These are phyloP conservation scores for Eustoma russellianum DNA, from an alignment of 257 asterid genomes.

Conservation along the genomic window DNA sequence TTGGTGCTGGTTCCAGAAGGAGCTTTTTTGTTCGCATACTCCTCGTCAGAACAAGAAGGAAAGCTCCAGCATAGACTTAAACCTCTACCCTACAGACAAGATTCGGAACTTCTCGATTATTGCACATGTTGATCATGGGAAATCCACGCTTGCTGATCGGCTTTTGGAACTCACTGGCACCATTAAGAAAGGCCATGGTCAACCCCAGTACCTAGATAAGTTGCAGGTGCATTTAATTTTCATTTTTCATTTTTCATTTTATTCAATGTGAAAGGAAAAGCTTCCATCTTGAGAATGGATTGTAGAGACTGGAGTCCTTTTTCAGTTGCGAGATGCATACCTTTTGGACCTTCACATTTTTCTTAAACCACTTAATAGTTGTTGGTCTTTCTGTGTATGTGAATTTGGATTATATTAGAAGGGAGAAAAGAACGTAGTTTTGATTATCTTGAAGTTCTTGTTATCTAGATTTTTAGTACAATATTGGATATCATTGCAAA, in stretches of 20 bases:
- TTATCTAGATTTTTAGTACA: too few relatives aligned
- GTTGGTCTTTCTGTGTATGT: too few relatives aligned
- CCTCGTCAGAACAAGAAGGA: slow-evolving; percentile 44
- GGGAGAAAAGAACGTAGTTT: too few relatives aligned
- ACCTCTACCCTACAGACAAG: slow-evolving; percentile 53
- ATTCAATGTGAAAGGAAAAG: too few relatives aligned
- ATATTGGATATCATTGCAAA: too few relatives aligned
- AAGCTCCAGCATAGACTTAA: slow-evolving; percentile 53
- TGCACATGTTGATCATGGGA: slow-evolving; percentile 97
- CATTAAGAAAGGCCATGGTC: slow-evolving; percentile 89
- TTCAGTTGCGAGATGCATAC: too few relatives aligned
- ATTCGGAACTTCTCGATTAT: slow-evolving; percentile 95
- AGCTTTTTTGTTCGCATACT: slow-evolving; percentile 56
- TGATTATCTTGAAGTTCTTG: too few relatives aligned
- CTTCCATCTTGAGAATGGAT: too few relatives aligned
- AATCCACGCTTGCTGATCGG: slow-evolving; percentile 96
- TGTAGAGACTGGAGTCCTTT: too few relatives aligned
- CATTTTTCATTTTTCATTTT: neutral
- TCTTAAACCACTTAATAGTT: too few relatives aligned
- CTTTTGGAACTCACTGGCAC: slow-evolving; percentile 97
- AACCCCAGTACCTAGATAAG: slow-evolving; percentile 95
- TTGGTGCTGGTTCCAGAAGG: slow-evolving; percentile 40
- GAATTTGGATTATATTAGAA: too few relatives aligned
- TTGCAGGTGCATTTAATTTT: slow-evolving; percentile 49
- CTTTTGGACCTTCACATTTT: too few relatives aligned